phyloP scores from a whole-genome alignment of 2,329 filamentous ascomycete species.

The Xylaria sp. region DNA sequence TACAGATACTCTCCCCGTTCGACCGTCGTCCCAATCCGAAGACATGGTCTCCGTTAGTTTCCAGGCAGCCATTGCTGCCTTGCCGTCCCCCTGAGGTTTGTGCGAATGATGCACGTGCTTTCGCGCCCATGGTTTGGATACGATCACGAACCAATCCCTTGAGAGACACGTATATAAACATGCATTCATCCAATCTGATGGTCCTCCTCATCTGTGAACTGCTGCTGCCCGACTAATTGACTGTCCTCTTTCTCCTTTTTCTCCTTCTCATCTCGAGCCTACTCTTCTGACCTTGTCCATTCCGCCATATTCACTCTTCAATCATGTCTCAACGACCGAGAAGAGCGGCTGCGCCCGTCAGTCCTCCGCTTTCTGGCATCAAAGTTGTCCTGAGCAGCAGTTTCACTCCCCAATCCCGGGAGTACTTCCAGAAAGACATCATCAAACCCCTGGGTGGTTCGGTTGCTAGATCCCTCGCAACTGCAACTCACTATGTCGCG shows the following conservation, averaged over 20 bases:
- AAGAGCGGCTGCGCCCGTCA: slow-evolving; percentile 14
- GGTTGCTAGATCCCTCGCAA: slow-evolving; percentile 43
- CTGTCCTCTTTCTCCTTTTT: neutral
- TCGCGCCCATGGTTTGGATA: slow-evolving; percentile 9
- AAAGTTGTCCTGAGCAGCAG: slow-evolving; percentile 55
- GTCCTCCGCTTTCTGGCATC: slow-evolving; percentile 41
- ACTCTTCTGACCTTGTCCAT: neutral
- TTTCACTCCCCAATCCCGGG: slow-evolving; percentile 41
- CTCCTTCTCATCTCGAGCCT: neutral
- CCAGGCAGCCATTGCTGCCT: slow-evolving; percentile 21
- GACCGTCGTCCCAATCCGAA: neutral
- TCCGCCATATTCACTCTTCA: neutral
- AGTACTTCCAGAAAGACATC: slow-evolving; percentile 41
- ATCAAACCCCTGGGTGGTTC: slow-evolving; percentile 46
- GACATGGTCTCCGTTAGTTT: neutral
- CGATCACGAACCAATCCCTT: neutral
- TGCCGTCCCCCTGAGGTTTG: neutral
- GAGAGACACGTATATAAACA: neutral
- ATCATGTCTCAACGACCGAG: slow-evolving; percentile 21
- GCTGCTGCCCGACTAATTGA: neutral
- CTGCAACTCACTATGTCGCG: slow-evolving; percentile 51
- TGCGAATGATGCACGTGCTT: slow-evolving; percentile 17
- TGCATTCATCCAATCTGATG: neutral
- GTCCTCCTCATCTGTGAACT: neutral
- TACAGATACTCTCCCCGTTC: too few species aligned